Evolutionary conservation across 108 stramenopile genomes (phyloP).

Genomic region (Phaeodactylum tricornutum): DNA sequence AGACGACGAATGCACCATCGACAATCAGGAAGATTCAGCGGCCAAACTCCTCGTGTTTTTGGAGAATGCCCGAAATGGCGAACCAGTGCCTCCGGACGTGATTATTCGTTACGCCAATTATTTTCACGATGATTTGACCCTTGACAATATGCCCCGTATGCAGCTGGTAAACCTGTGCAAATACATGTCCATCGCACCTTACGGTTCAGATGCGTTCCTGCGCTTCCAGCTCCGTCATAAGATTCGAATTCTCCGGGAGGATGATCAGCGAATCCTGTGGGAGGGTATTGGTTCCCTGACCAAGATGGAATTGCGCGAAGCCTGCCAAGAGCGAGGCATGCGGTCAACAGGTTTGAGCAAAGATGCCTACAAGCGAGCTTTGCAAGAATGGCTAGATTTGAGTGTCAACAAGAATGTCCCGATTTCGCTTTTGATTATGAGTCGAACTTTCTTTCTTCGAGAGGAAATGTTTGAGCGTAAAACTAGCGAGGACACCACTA

Average conservation of each 20-base stretch:
- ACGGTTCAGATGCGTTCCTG: constrained; percentile 88
- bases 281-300: constrained; percentile 94
- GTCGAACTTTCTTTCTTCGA: constrained; percentile 87
- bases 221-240: constrained; percentile 90
- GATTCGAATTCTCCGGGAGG: constrained; percentile 79
- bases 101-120: constrained; percentile 79
- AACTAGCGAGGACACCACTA: constrained; percentile 16
- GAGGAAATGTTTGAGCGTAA: constrained; percentile 44
- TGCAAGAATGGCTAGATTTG: constrained; percentile 96
- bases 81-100: constrained; percentile 74
- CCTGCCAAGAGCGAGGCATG: constrained; percentile 97
- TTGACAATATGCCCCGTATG: constrained; percentile 95
- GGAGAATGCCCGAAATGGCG: constrained; percentile 82
- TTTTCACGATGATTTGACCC: constrained; percentile 94
- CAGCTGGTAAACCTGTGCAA: constrained; percentile 92
- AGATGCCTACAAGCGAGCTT: constrained; percentile 72
- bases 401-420: constrained; percentile 92
- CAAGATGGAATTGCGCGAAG: constrained; percentile 94
- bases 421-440: constrained; percentile 93
- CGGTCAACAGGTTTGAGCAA: constrained; percentile 89
- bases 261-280: constrained; percentile 96
- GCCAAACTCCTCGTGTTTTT: constrained; percentile 82
- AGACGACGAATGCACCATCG: constrained; percentile 26
- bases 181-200: constrained; percentile 94
- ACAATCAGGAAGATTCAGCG: constrained; percentile 57